phyloP scores from a whole-genome alignment of 345 rosid species.

The Bretschneidera sinensis region DNA sequence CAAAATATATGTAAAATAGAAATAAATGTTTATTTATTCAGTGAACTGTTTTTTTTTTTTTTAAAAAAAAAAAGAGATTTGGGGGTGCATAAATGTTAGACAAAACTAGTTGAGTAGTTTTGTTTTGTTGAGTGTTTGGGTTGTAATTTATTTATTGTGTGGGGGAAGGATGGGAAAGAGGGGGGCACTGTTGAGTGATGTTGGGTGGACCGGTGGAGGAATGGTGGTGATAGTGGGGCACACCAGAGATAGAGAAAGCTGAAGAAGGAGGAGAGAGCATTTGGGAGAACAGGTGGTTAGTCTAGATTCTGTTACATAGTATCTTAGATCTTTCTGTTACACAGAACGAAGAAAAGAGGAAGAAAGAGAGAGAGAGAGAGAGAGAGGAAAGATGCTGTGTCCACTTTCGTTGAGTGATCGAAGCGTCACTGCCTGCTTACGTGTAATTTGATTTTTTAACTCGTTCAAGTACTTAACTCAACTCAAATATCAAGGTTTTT shows the following conservation, averaged over 20 bases:
- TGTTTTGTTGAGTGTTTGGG: not conserved
- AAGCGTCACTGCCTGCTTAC: slow-evolving; percentile 29
- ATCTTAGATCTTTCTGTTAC: not conserved
- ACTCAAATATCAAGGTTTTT: too few species aligned
- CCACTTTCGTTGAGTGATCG: slow-evolving; percentile 34
- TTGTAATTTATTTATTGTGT: slow-evolving; percentile 26
- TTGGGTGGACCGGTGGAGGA: slow-evolving; percentile 3
- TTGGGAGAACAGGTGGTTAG: slow-evolving; percentile 30
- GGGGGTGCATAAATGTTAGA: slow-evolving; percentile 7
- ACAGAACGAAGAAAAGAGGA: too few species aligned
- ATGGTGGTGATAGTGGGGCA: slow-evolving; percentile 24
- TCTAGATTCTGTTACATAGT: slow-evolving; percentile 35
- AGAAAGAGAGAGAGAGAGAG: slow-evolving; percentile 13
- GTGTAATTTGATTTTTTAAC: too few species aligned
- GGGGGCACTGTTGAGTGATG: slow-evolving; percentile 11
- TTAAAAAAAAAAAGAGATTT: not conserved
- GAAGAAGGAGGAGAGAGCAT: slow-evolving; percentile 25
- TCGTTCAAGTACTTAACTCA: too few species aligned
- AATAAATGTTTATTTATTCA: too few species aligned
- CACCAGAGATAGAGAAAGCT: slow-evolving; percentile 4
- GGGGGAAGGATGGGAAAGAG: not conserved
- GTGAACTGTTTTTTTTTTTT: not conserved
- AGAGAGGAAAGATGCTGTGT: slow-evolving; percentile 36
- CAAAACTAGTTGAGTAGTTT: not conserved
- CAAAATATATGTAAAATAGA: not conserved